These are phyloP conservation scores for Albugo candida DNA, from an alignment of 352 stramenopile genomes.

Conservation along the genomic window DNA sequence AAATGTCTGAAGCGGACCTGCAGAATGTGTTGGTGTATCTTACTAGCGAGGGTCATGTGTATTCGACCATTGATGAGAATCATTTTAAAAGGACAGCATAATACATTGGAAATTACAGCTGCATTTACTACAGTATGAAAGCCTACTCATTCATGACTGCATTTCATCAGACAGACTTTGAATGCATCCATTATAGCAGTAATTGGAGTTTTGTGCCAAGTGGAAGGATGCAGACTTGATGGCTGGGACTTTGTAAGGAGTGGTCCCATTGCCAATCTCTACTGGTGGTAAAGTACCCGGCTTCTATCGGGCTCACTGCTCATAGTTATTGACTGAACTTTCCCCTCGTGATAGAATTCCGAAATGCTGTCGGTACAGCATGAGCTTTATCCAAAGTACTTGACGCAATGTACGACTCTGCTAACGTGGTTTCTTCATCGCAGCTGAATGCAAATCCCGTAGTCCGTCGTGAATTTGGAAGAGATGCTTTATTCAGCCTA, in stretches of 20 bases:
- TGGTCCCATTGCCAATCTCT: no score
- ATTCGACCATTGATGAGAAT: constrained; percentile 83
- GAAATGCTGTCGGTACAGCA: constrained; percentile 33
- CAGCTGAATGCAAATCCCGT: constrained; percentile 70
- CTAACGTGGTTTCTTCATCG: constrained; percentile 63
- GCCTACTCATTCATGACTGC: no score
- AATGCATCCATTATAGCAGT: no score
- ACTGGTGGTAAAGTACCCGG: no score
- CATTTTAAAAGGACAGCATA: constrained; percentile 79
- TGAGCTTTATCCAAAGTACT: constrained; percentile 52
- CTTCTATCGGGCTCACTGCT: no score
- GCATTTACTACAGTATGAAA: neutral
- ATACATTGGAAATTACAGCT: neutral
- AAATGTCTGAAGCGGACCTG: constrained; percentile 45
- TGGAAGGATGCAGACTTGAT: no score
- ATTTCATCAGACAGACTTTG: no score
- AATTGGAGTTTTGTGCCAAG: no score
- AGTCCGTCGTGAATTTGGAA: constrained; percentile 16
- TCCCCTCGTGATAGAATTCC: constrained; percentile 17
- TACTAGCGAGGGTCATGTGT: constrained; percentile 76
- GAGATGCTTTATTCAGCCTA: constrained; percentile 1
- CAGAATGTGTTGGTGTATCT: constrained; percentile 59
- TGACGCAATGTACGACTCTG: constrained; percentile 69
- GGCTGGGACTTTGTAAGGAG: no score
- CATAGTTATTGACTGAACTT: no score